Base-by-base conservation (phyloP, 2,329 filamentous ascomycete genomes). In the Bipolaris zeicola region DNA sequence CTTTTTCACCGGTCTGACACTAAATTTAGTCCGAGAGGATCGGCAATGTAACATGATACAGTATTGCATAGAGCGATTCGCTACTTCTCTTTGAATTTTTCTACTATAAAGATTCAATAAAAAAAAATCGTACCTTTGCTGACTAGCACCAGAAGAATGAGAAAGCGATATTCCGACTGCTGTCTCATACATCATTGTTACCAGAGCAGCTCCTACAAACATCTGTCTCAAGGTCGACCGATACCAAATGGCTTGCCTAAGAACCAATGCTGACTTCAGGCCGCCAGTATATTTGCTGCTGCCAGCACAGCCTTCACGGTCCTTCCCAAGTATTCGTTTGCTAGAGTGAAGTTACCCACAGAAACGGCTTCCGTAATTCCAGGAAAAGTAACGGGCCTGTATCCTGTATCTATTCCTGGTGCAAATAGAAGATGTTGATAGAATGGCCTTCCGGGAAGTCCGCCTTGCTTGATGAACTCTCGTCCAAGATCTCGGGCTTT, bases 371-470 rank as follows among this genome's bases (percentile, higher is more conserved):
- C 73, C 1, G 70, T 74, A 28, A 76, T 66, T 14, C 67, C 72
- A 7, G 71, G 70, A 50, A 68, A 74, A 3, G 71, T 74, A 14
- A 73, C 71, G 1, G 73, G 66, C 24, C 67, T 71, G 63, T 75
- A 75, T 0, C 71, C 72, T 1, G 71, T 74, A 51, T 75, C 73
- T n/a, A 79, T 52, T 0, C 79, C 79, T 5, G 80, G 80, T 5
- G 79, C 78, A 58, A 78, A 80, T 18, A 80, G 71, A 14, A 80
- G 69, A 62, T 81, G 74, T 55, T 78, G 76, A 63, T 76, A 81
- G 54, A 78, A 81, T 55, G 77, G 73, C 18, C 79, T 67, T 6
- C 70, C 73, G 0, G 77, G 76, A 37, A 81, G 61, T 11, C 79
- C 79, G 5, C 78, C 77, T 48, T 80, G 76, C n/a, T 66, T 73